Percentiles rank a stretch among this genome's conserved stretches.
phyloP scores from a whole-genome alignment of 2,329 filamentous ascomycete genomes.

The Fusarium tupiense region DNA sequence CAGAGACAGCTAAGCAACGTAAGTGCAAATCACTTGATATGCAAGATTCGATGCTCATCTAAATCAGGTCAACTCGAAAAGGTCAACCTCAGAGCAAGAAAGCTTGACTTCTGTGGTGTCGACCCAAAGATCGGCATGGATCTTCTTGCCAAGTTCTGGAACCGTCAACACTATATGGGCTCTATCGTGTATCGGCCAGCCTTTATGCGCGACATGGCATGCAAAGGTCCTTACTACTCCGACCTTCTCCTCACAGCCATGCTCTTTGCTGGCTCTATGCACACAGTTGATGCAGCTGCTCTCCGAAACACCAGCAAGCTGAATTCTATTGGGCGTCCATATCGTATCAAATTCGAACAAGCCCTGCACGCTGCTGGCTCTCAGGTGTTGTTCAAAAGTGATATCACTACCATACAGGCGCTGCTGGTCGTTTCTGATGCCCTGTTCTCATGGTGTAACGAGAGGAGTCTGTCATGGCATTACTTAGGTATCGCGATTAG shows the following conservation, averaged over 20 bases:
- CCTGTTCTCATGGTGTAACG: conserved; percentile 5
- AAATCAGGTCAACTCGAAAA: neutral
- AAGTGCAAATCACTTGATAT: rapidly evolving
- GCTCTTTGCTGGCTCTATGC: conserved; percentile 49
- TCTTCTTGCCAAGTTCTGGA: conserved; percentile 62
- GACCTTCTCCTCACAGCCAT: conserved; percentile 66
- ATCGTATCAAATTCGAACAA: conserved; percentile 9
- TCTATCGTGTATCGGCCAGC: conserved; percentile 60
- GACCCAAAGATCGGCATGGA: conserved; percentile 61
- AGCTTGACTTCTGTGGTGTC: neutral
- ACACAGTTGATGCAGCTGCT: neutral
- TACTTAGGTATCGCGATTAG: conserved; percentile 19
- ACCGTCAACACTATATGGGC: conserved; percentile 59
- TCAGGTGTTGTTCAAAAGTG: neutral
- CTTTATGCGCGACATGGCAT: conserved; percentile 64
- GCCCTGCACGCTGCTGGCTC: neutral
- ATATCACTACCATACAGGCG: conserved; percentile 11
- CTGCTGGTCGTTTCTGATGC: neutral
- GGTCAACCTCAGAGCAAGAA: conserved; percentile 1
- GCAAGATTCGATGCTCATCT: conserved; percentile 17
- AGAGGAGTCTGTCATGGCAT: conserved; percentile 18
- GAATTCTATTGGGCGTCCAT: neutral
- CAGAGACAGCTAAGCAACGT: conserved; percentile 32
- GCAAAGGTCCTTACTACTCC: conserved; percentile 65
- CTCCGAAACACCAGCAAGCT: neutral